Percentiles rank a stretch among this genome's conserved stretches.
Evolutionary conservation across 768 basidiomycete genomes (phyloP).

Genomic region (Pholiota microspora): DNA sequence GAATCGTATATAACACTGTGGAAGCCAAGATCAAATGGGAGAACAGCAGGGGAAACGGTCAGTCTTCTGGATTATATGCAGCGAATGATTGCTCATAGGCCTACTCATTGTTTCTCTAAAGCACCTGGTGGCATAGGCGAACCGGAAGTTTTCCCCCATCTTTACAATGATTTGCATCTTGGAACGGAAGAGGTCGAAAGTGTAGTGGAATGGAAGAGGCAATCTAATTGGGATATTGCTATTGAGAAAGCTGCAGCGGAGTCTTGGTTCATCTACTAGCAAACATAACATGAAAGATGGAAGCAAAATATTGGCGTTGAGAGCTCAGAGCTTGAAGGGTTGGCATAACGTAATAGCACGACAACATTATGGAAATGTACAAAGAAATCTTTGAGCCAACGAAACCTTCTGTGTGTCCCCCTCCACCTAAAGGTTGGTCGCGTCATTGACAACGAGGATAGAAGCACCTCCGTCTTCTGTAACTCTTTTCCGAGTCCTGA

Average conservation of each 20-base stretch:
- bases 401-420: background rate
- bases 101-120: conserved; percentile 11
- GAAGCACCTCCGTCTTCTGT: conserved; percentile 68
- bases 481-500: conserved; percentile 61
- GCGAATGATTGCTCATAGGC: too few species aligned
- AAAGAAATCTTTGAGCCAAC: too few species aligned
- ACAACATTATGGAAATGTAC: background rate
- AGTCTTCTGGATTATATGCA: background rate
- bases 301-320: too few species aligned
- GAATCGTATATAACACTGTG: conserved; percentile 39
- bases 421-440: background rate
- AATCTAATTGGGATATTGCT: conserved; percentile 18
- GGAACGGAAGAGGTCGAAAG: conserved; percentile 46
- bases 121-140: conserved; percentile 41
- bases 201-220: conserved; percentile 24
- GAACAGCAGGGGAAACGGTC: conserved; percentile 34
- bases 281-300: too few species aligned
- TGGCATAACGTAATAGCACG: too few species aligned
- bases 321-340: too few species aligned
- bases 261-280: conserved; percentile 25
- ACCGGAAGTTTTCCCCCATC: conserved; percentile 51
- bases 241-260: conserved; percentile 19
- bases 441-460: conserved; percentile 34
- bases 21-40: conserved; percentile 49
- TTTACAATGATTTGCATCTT: conserved; percentile 45